Evolutionary conservation across 345 rosid species (phyloP).

Genomic region (Anacardium occidentale): DNA sequence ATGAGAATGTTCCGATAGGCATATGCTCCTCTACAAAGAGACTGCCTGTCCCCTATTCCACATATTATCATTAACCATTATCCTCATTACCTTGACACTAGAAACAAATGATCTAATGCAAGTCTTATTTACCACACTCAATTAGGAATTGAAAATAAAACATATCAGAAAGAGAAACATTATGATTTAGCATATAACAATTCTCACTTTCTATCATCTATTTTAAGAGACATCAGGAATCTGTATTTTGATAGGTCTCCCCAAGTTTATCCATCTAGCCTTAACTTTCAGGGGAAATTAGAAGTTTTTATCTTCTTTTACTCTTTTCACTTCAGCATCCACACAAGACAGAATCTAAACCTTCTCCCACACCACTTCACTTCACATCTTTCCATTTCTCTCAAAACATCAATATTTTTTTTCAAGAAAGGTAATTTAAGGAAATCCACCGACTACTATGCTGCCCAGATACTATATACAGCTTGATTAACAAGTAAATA

Average conservation of each 20-base stretch:
- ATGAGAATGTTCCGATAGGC: conserved; percentile 48
- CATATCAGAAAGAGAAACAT: neutral
- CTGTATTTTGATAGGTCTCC: no score
- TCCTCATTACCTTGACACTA: neutral
- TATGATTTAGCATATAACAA: neutral
- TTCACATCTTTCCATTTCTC: neutral
- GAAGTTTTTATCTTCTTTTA: neutral
- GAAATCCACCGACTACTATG: no score
- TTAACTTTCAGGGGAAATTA: neutral
- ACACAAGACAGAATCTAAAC: neutral
- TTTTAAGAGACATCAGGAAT: neutral
- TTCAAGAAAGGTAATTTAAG: no score
- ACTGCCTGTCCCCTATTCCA: conserved; percentile 47
- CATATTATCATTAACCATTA: conserved; percentile 14
- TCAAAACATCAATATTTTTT: neutral
- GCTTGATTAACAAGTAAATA: no score
- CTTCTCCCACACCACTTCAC: neutral
- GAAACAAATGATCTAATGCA: neutral
- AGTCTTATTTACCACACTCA: neutral
- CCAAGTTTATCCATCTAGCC: neutral
- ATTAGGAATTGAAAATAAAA: neutral
- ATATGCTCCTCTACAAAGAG: conserved; percentile 51
- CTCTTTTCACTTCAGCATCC: neutral
- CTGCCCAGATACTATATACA: no score
- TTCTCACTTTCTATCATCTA: neutral